Percentiles rank a stretch among this genome's conserved stretches.
These are phyloP conservation scores for Tirmania nivea DNA, from an alignment of 495 filamentous ascomycete genomes.

Conservation along the genomic window DNA sequence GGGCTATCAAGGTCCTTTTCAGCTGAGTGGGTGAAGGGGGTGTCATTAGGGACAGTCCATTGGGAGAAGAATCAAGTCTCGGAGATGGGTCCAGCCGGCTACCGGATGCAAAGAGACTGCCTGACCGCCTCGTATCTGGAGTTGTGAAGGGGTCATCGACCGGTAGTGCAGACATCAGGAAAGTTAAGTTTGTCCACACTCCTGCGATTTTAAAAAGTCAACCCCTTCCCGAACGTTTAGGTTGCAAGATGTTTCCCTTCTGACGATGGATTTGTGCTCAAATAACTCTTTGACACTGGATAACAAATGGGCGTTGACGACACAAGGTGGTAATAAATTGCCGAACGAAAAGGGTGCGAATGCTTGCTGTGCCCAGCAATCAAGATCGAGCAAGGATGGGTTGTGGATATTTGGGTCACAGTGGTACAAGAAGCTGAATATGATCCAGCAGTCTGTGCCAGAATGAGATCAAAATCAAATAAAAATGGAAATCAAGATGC, in stretches of 20 bases:
- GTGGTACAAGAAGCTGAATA: too few relatives aligned
- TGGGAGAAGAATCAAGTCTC: not conserved
- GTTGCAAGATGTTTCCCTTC: too few relatives aligned
- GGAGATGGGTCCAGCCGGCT: not conserved
- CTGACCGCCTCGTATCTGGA: not conserved
- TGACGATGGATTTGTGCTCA: too few relatives aligned
- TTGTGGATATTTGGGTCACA: too few relatives aligned
- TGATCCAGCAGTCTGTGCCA: not conserved
- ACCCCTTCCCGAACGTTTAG: too few relatives aligned
- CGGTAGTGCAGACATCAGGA: not conserved
- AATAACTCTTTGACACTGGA: too few relatives aligned
- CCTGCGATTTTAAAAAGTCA: too few relatives aligned
- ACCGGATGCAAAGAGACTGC: not conserved
- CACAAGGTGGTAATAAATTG: too few relatives aligned
- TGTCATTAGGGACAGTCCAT: not conserved
- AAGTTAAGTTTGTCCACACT: not conserved
- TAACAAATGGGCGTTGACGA: too few relatives aligned
- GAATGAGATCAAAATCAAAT: not conserved
- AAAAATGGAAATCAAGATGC: not conserved
- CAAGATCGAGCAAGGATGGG: too few relatives aligned
- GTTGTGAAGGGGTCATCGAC: not conserved
- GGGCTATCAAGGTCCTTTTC: conserved; percentile 58
- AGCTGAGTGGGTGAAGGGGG: not conserved
- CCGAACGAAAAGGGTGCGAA: too few relatives aligned
- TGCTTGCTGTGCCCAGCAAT: too few relatives aligned